Evolutionary conservation across 176 grass and related monocot genomes (phyloP), one percentile per base, ranked within the genome.

Genomic region (Luzula sylvatica): DNA sequence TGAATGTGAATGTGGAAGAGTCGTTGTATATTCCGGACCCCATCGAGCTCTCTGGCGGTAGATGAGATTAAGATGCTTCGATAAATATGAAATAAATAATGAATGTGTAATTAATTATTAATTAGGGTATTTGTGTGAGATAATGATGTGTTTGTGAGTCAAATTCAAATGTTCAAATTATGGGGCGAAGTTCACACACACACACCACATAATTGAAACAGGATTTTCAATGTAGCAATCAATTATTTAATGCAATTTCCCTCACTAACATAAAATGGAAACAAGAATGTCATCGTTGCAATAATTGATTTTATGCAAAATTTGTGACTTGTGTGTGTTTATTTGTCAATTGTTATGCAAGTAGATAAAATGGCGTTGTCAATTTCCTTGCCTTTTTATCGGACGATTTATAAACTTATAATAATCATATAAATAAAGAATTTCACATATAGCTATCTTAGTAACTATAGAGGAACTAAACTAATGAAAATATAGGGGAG

Each of bases 21-120:
- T 63, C 58, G 16, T 63, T 63, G 42, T 47, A 32, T 30, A 19
- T 63, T 12, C 22, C 23, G 28, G 42, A 63, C 19, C 40, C 58
- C 3, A 63, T 63, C 29, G 42, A 63, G 42, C 58, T 63, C 9
- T 63, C 58, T 6, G 42, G n/a, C 1, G 58, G 42, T 46, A 63
- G 58, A 63, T 63, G 23, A 63, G 4, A 30, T 63, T 47, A 19
- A 26, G 11, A n/a, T 46, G 42, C 9, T 4, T 14, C 43, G n/a
- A 29, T 48, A 63, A 46, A 62, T 62, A 7, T 62, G 5, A 62
- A 30, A 7, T 62, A 28, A 29, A 63, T 24, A 51, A 21, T 35
- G 30, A 35, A 35, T 35, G n/a, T n/a, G n/a, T 35, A 35, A 9
- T 35, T 35, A 1, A 35, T 35, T n/a, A n/a, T n/a, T 35, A 35